Percentiles rank a stretch among this genome's conserved stretches.
Evolutionary conservation across 441 rosid species (phyloP).

Genomic region (Brassica balearica): DNA sequence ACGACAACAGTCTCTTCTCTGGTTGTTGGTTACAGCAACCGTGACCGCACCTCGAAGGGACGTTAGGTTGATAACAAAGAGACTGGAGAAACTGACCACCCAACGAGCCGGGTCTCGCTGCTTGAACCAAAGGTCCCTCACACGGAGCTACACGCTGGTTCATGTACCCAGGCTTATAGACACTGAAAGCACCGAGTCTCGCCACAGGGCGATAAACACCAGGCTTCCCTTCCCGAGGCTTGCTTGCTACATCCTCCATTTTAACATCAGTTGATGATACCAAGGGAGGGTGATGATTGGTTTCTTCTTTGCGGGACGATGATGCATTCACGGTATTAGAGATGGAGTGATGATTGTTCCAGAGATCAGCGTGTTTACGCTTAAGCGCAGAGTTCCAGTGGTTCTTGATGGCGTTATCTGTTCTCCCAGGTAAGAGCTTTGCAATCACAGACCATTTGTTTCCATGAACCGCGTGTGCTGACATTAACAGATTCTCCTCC

Average conservation of each 20-base stretch:
- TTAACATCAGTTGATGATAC: constrained; percentile 46
- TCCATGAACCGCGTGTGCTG: constrained; percentile 60
- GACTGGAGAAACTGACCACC: constrained; percentile 58
- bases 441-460: constrained; percentile 74
- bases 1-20: constrained; percentile 30
- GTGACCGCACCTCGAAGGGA: constrained; percentile 68
- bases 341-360: constrained; percentile 5
- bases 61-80: constrained; percentile 51
- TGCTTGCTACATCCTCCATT: constrained; percentile 42
- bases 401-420: constrained; percentile 69
- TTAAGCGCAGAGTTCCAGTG: constrained; percentile 70
- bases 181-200: constrained; percentile 68
- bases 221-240: constrained; percentile 48
- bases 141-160: constrained; percentile 46
- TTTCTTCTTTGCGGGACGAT: constrained; percentile 58
- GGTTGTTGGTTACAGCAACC: constrained; percentile 61
- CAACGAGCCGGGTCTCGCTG: constrained; percentile 48
- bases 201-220: constrained; percentile 60
- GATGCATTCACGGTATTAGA: constrained; percentile 45
- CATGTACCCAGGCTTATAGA: constrained; percentile 49
- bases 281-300: constrained; percentile 46
- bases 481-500: constrained; percentile 66
- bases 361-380: constrained; percentile 34
- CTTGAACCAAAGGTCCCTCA: constrained; percentile 59
- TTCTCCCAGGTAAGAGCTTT: constrained; percentile 64